These are phyloP conservation scores for Penstemon newberryi DNA, from an alignment of 257 asterid genomes.

Conservation along the genomic window DNA sequence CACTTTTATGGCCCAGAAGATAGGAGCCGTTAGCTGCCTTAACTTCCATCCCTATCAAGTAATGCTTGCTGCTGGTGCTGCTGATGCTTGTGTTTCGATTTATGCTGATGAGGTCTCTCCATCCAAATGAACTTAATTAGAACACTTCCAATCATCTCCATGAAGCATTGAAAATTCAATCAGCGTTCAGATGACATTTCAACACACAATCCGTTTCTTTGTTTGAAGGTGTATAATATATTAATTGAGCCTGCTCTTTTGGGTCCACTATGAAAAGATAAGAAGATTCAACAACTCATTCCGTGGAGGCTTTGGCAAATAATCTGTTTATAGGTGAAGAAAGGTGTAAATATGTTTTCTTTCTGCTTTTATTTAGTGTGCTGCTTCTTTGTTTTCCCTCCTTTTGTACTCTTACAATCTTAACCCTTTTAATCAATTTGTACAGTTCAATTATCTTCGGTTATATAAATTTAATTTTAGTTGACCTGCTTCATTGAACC, in stretches of 20 bases:
- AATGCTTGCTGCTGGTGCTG: constrained; percentile 94
- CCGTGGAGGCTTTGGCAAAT: constrained; percentile 70
- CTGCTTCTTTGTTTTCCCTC: background rate
- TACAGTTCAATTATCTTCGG: constrained; percentile 45
- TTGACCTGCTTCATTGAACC: constrained; percentile 12
- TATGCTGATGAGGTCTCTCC: constrained; percentile 69
- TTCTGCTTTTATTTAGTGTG: constrained; percentile 24
- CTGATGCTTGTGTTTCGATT: constrained; percentile 92
- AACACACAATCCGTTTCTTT: background rate
- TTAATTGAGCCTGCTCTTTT: constrained; percentile 63
- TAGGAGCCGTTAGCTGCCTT: constrained; percentile 90
- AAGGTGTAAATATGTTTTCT: constrained; percentile 62
- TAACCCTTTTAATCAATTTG: constrained; percentile 48
- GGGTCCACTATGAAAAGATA: constrained; percentile 31
- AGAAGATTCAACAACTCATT: constrained; percentile 33
- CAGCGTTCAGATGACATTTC: background rate
- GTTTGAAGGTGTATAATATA: constrained; percentile 41
- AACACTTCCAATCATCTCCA: too few species aligned
- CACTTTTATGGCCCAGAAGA: constrained; percentile 97
- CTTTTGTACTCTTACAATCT: constrained; percentile 12
- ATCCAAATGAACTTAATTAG: constrained; percentile 40
- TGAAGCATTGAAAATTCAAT: background rate
- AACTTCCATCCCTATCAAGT: constrained; percentile 92
- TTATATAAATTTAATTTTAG: constrained; percentile 41
- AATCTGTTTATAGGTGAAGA: constrained; percentile 67